Conservation (phyloP, 805 yeast genomes). For the Cyberlindnera bimundalis region DNA sequence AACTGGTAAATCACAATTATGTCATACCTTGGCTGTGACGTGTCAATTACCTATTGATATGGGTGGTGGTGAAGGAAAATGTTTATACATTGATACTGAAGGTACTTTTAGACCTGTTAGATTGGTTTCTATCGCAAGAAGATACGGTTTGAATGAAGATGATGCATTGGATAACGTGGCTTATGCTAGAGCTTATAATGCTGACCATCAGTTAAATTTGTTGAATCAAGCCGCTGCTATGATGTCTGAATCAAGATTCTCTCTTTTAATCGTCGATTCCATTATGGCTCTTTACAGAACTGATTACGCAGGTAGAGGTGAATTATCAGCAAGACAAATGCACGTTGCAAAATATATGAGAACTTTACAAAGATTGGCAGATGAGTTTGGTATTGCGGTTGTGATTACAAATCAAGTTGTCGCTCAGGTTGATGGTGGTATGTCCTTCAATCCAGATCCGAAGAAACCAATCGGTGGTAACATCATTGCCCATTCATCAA, state of each 20-base stretch:
- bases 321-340: constrained; percentile 88
- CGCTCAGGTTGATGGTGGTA: constrained; percentile 91
- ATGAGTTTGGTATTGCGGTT: constrained; percentile 96
- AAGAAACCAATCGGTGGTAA: constrained; percentile 99
- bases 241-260: constrained; percentile 94
- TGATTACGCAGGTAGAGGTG: constrained; percentile 94
- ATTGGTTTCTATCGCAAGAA: constrained; percentile 80
- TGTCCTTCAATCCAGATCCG: constrained; percentile 87
- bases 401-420: constrained; percentile 95
- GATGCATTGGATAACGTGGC: constrained; percentile 97
- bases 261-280: constrained; percentile 90
- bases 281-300: constrained; percentile 96
- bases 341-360: constrained; percentile 94
- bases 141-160: constrained; percentile 88
- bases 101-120: constrained; percentile 95
- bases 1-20: constrained; percentile 95
- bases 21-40: constrained; percentile 95
- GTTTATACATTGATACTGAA: constrained; percentile 93
- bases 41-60: constrained; percentile 94
- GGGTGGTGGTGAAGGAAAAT: constrained; percentile 99
- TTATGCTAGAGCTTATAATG: constrained; percentile 94
- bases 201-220: constrained; percentile 89
- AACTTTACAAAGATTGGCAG: constrained; percentile 87
- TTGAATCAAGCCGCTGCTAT: constrained; percentile 87
- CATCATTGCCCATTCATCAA: constrained; percentile 94